phyloP scores from a whole-genome alignment of 768 basidiomycete species.

The Rhizopogon rudus region DNA sequence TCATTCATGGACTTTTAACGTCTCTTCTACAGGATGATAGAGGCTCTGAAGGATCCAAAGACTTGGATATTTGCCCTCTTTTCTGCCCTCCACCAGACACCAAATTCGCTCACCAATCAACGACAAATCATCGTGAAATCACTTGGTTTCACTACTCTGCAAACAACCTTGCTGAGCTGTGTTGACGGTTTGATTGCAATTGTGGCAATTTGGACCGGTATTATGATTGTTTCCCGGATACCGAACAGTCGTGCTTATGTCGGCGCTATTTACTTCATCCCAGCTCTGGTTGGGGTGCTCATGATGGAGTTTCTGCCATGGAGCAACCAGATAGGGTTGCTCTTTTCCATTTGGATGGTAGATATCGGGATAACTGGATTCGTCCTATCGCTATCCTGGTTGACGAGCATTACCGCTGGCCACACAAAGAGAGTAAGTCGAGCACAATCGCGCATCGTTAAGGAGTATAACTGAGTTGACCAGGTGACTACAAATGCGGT shows the following conservation, averaged over 20 bases:
- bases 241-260: slow-evolving; percentile 62
- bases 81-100: slow-evolving; percentile 53
- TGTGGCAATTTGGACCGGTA: slow-evolving; percentile 63
- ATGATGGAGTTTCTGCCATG: slow-evolving; percentile 63
- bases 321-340: slow-evolving; percentile 58
- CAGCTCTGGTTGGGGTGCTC: slow-evolving; percentile 58
- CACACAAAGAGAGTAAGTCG: slow-evolving; percentile 67
- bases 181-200: slow-evolving; percentile 66
- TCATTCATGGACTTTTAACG: no score
- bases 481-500: slow-evolving; percentile 52
- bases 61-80: slow-evolving; percentile 77
- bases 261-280: slow-evolving; percentile 54
- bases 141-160: slow-evolving; percentile 58
- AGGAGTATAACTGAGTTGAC: background rate
- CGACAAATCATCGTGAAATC: slow-evolving; percentile 57
- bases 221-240: slow-evolving; percentile 48
- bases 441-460: background rate
- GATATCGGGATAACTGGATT: slow-evolving; percentile 56
- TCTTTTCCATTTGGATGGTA: slow-evolving; percentile 38
- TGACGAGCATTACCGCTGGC: slow-evolving; percentile 60
- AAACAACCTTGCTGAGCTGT: slow-evolving; percentile 67
- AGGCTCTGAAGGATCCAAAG: slow-evolving; percentile 64
- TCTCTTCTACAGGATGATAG: slow-evolving; percentile 46
- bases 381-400: slow-evolving; percentile 58
- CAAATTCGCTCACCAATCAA: slow-evolving; percentile 67